Evolutionary conservation across 305 asterid species (phyloP), one percentile per base, ranked within the genome.

Genomic region (Nicotiana rustica): DNA sequence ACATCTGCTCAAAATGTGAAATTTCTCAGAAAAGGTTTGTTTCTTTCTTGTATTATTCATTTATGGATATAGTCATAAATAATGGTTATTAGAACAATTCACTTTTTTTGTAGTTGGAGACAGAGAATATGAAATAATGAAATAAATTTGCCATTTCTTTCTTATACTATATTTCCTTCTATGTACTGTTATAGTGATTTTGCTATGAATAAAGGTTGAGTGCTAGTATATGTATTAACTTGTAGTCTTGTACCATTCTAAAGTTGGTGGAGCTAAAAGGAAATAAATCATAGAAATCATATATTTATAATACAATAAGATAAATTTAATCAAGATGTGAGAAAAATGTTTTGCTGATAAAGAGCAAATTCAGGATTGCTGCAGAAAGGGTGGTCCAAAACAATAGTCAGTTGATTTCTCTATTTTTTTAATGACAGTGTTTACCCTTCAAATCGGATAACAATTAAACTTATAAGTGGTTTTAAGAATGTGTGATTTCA

Each of bases 51-150:
- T 41, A 75, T 75, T 62, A 75, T 75, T 71, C 79, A 75, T 75
- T 75, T 25, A 75, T 75, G 79, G 44, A 75, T 60, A 75, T 75
- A 75, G 47, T 75, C 17, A 62, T 62, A 62, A 52, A 56, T 75
- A 25, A 71, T 47, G 77, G 35, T 38, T 36, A 38, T 69, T 69
- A 69, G 17, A 69, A 52, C n/a, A 38, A 69, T 17, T 49, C 62
- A 47, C 44, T 25, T 21, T 71, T 17, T 71, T 44, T 71, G 79
- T 52, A 75, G 79, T 49, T 52, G 64, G 65, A 75, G 41, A 35
- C 25, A 52, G 52, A 75, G 79, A 75, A 75, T 52, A 75, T 75
- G 79, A 75, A 52, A 75, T 75, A 75, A 25, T 75, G 79, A 75
- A 75, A 75, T 75, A 75, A 75, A 75, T 7, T 52, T 75, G 62